Conservation (phyloP, 306 rosid genomes). For the Cucurbita argyrosperma region DNA sequence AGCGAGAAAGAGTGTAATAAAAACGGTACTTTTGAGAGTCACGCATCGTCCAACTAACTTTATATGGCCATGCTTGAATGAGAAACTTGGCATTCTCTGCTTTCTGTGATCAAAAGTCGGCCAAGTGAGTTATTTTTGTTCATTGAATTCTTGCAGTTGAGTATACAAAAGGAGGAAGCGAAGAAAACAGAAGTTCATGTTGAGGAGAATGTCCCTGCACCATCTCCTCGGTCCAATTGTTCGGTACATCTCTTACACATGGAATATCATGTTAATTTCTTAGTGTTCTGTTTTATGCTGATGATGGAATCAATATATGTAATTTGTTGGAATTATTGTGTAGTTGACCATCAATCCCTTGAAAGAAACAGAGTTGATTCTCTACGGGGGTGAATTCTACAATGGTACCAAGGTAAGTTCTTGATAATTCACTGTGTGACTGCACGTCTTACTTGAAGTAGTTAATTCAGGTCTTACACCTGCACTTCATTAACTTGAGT, state of each 20-base stretch:
- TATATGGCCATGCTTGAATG: not conserved
- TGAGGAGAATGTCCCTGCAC: conserved; percentile 89
- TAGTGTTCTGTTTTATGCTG: not conserved
- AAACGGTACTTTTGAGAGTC: not conserved
- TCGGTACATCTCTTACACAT: conserved; percentile 26
- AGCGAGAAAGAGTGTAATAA: not conserved
- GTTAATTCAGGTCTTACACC: not conserved
- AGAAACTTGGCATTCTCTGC: not conserved
- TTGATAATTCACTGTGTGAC: not conserved
- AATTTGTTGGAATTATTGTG: conserved; percentile 2
- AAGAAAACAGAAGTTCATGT: conserved; percentile 84
- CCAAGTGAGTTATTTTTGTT: not conserved
- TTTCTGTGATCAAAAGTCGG: not conserved
- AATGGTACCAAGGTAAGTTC: conserved; percentile 75
- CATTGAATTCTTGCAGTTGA: conserved; percentile 25
- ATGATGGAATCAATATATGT: not conserved
- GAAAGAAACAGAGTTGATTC: conserved; percentile 82
- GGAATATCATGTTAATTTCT: not conserved
- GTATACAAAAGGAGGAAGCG: conserved; percentile 85
- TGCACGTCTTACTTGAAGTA: not conserved
- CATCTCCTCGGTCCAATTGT: conserved; percentile 87
- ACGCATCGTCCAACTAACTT: not conserved
- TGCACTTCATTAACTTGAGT: conserved; percentile 10
- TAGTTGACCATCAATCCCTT: conserved; percentile 78
- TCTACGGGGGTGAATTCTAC: conserved; percentile 93